Evolutionary conservation across 169 alveolate genomes (phyloP), one percentile per base, ranked within the genome.

Genomic region (Prorocentrum cordatum): DNA sequence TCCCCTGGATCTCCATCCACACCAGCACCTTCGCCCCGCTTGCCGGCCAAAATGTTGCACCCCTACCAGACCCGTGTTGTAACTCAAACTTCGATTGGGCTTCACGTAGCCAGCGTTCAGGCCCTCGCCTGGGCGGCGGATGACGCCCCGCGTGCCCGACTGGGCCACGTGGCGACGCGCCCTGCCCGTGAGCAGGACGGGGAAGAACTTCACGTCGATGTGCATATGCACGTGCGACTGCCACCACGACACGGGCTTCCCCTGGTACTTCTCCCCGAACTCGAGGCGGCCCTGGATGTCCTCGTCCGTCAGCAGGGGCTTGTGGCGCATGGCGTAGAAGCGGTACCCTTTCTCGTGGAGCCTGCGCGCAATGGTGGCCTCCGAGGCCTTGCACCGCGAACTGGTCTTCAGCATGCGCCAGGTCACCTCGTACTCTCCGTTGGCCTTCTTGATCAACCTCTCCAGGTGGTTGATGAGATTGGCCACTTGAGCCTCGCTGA

Each of bases 61-160:
- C 64, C 42, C 22, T 45, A n/a, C n/a, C n/a, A n/a, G n/a, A 6
- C 83, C 83, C 3, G 83, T 42, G 64, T 70, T 71, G 66, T 27
- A 70, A 14, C 16, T 38, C 82, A 39, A 20, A 14, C 38, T 27
- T 0, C 58, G 35, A 38, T 70, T 70, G 36, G 82, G 42, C 39
- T 70, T 70, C 64, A 70, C 82, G 24, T 70, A 38, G 26, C 82
- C 82, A 10, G 31, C 36, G 24, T 26, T 42, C 64, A 70, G 62
- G 24, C 82, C 82, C 24, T 70, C 38, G 2, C 83, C 83, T 2
- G 29, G 38, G 3, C 47, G 67, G 16, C 83, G 22, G 54, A 45
- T 45, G 22, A 47, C 83, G 14, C 82, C 82, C 22, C n/a, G 4
- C 7, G 82, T 39, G 38, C 33, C 61, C n/a, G 35, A 36, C 39